Conservation (phyloP, 2,329 filamentous ascomycete genomes). For the Verticillium dahliae region DNA sequence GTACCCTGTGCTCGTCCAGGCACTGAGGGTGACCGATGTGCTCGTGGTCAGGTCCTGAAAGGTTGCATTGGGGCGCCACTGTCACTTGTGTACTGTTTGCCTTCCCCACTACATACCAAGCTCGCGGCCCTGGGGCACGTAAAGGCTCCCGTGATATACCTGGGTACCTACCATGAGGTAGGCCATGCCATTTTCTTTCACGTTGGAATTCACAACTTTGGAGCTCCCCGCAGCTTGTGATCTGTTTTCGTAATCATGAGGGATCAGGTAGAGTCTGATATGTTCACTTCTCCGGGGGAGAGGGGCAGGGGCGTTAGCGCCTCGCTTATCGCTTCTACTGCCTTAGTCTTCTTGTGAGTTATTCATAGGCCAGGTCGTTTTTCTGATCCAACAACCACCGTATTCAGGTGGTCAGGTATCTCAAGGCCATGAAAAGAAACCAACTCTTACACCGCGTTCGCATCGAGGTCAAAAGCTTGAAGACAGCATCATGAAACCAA, state of each 20-base stretch:
- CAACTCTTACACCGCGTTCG: not conserved
- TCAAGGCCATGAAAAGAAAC: not conserved
- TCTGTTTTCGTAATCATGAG: too few species aligned
- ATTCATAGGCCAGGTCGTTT: not conserved
- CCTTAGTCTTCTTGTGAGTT: not conserved
- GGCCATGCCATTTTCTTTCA: too few species aligned
- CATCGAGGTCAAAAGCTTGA: not conserved
- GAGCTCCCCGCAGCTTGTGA: too few species aligned
- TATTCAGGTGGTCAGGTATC: not conserved
- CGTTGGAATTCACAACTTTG: too few species aligned
- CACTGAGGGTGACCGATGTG: too few species aligned
- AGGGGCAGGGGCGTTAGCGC: not conserved
- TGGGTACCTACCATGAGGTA: too few species aligned
- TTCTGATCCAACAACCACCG: not conserved
- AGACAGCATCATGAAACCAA: not conserved
- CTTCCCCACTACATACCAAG: too few species aligned
- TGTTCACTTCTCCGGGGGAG: too few species aligned
- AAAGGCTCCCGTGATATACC: not conserved
- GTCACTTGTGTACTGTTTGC: too few species aligned
- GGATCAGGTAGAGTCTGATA: too few species aligned
- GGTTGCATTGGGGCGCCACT: not conserved
- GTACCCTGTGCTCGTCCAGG: too few species aligned
- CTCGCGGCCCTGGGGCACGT: too few species aligned
- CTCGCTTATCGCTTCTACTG: not conserved
- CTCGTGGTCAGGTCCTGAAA: not conserved